Percentiles rank a stretch among this genome's conserved stretches.
phyloP scores from a whole-genome alignment of 164 flowering plant genomes.

The Malania oleifera region DNA sequence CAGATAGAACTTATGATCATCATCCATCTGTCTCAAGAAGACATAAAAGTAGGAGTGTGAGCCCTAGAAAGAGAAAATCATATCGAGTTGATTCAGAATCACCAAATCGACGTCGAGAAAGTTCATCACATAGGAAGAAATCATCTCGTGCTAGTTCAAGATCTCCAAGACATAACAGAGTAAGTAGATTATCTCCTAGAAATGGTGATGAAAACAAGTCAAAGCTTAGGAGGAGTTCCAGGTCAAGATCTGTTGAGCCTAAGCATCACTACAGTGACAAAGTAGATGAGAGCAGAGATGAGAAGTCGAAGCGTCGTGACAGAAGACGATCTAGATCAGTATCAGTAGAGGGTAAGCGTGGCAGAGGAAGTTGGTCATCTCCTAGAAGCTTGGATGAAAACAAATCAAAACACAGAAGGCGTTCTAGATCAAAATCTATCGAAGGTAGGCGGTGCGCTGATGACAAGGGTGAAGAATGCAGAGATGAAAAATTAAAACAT shows the following conservation, averaged over 20 bases:
- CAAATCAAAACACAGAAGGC: neutral
- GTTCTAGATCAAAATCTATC: neutral
- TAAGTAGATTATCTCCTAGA: constrained; percentile 28
- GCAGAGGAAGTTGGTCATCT: neutral
- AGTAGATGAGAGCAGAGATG: constrained; percentile 20
- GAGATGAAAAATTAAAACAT: no score
- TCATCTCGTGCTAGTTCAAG: constrained; percentile 39
- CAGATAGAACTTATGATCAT: constrained; percentile 44
- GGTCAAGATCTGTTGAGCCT: constrained; percentile 34
- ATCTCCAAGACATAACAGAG: constrained; percentile 46
- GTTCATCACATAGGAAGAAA: constrained; percentile 43
- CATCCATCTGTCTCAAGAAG: constrained; percentile 58
- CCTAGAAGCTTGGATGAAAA: neutral
- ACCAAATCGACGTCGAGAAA: constrained; percentile 37
- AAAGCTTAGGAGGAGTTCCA: constrained; percentile 31
- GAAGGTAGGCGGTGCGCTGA: no score
- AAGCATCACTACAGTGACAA: constrained; percentile 22
- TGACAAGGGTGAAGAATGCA: no score
- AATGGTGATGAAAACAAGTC: constrained; percentile 24
- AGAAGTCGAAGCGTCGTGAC: constrained; percentile 20
- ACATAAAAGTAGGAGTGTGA: constrained; percentile 68
- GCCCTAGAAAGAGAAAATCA: constrained; percentile 57
- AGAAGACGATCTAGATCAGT: constrained; percentile 4
- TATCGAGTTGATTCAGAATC: constrained; percentile 40
- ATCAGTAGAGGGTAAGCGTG: neutral